phyloP scores from a whole-genome alignment of 1,139 yeast genomes.

The Taphrina deformans region DNA sequence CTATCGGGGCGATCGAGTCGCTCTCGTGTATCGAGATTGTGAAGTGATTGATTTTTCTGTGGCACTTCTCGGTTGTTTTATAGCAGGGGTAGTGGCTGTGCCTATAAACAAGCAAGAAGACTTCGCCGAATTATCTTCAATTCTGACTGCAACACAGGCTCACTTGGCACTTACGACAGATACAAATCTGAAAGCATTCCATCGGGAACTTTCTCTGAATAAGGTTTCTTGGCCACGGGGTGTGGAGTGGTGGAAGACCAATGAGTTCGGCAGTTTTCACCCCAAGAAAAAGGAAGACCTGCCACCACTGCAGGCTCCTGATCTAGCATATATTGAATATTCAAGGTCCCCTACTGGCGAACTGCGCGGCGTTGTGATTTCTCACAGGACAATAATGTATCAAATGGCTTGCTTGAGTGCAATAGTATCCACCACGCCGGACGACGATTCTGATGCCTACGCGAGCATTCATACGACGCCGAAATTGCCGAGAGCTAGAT shows the following conservation, averaged over 20 bases:
- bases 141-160: conserved; percentile 71
- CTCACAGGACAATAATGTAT: conserved; percentile 81
- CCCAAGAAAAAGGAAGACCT: conserved; percentile 59
- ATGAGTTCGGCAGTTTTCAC: conserved; percentile 75
- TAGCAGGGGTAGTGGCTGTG: conserved; percentile 92
- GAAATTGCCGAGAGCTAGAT: conserved; percentile 15
- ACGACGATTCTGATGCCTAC: conserved; percentile 16
- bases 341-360: conserved; percentile 90
- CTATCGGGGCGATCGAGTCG: conserved; percentile 79
- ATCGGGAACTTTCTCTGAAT: conserved; percentile 54
- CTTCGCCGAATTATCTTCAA: conserved; percentile 48
- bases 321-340: conserved; percentile 90
- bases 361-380: conserved; percentile 86
- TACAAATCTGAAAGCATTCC: conserved; percentile 67
- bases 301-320: conserved; percentile 70
- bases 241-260: conserved; percentile 77
- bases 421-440: conserved; percentile 56
- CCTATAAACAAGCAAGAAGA: conserved; percentile 53
- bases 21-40: conserved; percentile 75
- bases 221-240: conserved; percentile 58
- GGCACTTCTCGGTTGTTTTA: conserved; percentile 85
- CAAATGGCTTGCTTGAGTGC: conserved; percentile 78
- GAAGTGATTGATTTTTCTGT: conserved; percentile 84
- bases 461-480: conserved; percentile 5
- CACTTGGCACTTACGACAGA: conserved; percentile 82